Conservation (phyloP, 2,329 filamentous ascomycete genomes). For the Tolypocladium tropicale region DNA sequence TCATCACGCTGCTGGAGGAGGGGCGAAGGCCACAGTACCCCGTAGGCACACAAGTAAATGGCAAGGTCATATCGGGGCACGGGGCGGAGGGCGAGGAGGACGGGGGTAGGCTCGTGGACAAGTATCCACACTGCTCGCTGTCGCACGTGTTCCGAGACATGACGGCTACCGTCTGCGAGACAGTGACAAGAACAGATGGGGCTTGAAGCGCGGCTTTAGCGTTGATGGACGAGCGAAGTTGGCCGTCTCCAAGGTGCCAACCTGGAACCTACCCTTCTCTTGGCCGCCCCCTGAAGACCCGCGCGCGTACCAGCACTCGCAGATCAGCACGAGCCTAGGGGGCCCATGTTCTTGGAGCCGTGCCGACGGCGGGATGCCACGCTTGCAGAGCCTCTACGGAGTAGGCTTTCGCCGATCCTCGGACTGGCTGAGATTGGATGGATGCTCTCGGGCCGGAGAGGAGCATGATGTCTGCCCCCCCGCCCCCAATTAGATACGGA, state of each 20-base stretch:
- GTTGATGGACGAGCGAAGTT: background rate
- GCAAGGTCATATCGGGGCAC: conserved; percentile 34
- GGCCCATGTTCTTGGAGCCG: background rate
- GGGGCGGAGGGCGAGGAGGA: conserved; percentile 4
- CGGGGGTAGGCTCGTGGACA: conserved; percentile 44
- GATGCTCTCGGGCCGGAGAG: background rate
- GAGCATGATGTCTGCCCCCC: too few relatives aligned
- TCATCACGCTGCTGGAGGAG: conserved; percentile 79
- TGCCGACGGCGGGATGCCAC: background rate
- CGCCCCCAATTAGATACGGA: too few relatives aligned
- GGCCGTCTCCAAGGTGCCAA: too few relatives aligned
- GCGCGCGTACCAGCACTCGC: background rate
- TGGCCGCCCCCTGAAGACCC: background rate
- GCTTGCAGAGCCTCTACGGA: too few relatives aligned
- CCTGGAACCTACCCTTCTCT: background rate
- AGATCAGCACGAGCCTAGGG: background rate
- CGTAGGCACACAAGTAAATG: conserved; percentile 52
- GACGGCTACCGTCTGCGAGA: conserved; percentile 23
- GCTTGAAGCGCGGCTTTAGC: background rate
- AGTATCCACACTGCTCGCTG: conserved; percentile 64
- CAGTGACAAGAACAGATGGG: background rate
- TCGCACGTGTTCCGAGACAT: conserved; percentile 59
- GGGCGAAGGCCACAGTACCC: conserved; percentile 55
- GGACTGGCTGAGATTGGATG: too few relatives aligned
- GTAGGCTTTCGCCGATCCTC: background rate